Evolutionary conservation across 2,329 filamentous ascomycete species (phyloP), one percentile per base, ranked within the genome.

Genomic region (Xylariaceae sp.): DNA sequence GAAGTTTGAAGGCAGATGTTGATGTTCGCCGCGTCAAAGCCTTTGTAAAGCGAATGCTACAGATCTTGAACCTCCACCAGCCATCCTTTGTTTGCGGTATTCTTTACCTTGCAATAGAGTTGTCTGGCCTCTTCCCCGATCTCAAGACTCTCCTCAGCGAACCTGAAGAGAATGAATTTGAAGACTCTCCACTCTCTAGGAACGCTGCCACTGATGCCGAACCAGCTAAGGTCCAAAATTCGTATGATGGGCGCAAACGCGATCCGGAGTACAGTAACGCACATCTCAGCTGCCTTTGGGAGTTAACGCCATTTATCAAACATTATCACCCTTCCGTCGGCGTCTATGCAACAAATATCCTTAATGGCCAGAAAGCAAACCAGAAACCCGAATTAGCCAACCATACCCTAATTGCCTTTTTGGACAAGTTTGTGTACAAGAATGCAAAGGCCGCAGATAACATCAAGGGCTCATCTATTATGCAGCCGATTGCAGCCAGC

Each of bases 391-490:
- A 98, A 58, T 76, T 96, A 41, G 85, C 87, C 14, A 84, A 89
- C 47, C 92, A 97, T 65, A 93, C 88, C 2, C 78, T 98, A 39
- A 93, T 93, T 61, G 86, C 94, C 65, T 98, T 98, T 75, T 76
- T 98, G 47, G 93, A 98, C 69, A 91, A 94, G 57, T 98, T 98
- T 66, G 89, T 95, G n/a, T 98, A 97, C 76, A 85, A 88, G 56
- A 95, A 93, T 58, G 83, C 92, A 50, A 95, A 95, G 74, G 73
- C 82, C 4, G 78, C 77, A 14, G 75, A 80, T 41, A 67, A 73
- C 23, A 75, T 80, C 22, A 86, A 88, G 53, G 94, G 94, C 40
- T 77, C 80, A 22, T 96, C 90, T 21, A 95, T 98, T 66, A 98
- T 98, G 93, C 93, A 98, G 67, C 93, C 94, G 32, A 80, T 96